A percentile compares a stretch with the other conserved stretches of the same genome.
Evolutionary conservation across 2,329 filamentous ascomycete genomes (phyloP).

Genomic region (Trichoderma cornu-damae): DNA sequence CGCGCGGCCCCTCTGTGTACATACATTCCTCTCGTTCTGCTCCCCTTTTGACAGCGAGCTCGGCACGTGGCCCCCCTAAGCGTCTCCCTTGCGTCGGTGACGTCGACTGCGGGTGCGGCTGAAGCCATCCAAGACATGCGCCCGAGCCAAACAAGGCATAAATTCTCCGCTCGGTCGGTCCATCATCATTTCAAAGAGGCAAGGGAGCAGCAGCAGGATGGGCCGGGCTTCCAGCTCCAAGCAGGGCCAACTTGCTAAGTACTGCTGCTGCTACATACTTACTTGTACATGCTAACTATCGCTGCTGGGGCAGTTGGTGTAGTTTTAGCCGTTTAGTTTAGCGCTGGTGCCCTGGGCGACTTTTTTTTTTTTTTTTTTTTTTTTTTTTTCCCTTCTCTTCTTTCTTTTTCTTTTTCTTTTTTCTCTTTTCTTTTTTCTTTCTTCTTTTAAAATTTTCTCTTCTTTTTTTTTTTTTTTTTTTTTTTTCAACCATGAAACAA

Average conservation of each 20-base stretch:
- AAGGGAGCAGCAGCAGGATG: slow-evolving; percentile 5
- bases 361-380: no score
- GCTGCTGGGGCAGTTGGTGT: no score
- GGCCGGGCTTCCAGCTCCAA: not conserved
- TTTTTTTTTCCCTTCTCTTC: no score
- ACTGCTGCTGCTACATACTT: not conserved
- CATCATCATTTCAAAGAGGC: slow-evolving; percentile 1
- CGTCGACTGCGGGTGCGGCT: slow-evolving; percentile 11
- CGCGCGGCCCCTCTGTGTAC: not conserved
- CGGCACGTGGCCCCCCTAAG: slow-evolving; percentile 13
- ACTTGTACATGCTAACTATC: no score
- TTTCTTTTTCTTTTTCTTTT: no score
- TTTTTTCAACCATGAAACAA: no score
- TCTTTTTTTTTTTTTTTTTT: no score
- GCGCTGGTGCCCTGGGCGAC: no score
- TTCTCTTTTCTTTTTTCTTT: no score
- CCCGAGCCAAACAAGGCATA: not conserved
- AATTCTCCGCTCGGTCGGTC: slow-evolving; percentile 2
- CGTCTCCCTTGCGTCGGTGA: slow-evolving; percentile 7
- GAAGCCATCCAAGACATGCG: slow-evolving; percentile 11
- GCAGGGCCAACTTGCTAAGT: not conserved
- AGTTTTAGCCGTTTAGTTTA: no score
- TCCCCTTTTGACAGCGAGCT: not conserved
- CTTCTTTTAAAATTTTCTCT: no score
- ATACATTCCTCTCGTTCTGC: not conserved